Evolutionary conservation across 1,284 basidiomycete genomes (phyloP).

Genomic region (Gymnopus androsaceus): DNA sequence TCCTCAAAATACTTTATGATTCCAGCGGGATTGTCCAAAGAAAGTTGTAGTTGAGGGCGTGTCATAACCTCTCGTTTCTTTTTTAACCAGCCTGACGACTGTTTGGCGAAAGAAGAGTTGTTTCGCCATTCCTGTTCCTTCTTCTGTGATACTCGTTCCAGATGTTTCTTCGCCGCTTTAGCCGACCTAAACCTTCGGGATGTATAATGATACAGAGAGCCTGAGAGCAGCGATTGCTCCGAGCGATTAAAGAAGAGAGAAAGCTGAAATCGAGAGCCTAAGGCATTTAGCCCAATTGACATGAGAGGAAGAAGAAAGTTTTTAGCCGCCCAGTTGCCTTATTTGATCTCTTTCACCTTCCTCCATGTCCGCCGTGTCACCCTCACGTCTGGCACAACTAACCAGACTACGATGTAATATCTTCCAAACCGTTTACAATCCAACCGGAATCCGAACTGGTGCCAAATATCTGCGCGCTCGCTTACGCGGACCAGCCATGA

Average conservation of each 20-base stretch:
- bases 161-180: neutral
- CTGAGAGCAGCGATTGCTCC: neutral
- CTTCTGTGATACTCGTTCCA: neutral
- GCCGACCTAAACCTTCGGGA: neutral
- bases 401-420: slow-evolving; percentile 65
- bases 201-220: neutral
- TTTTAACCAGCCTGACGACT: neutral
- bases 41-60: neutral
- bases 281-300: slow-evolving; percentile 4
- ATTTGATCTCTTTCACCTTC: neutral
- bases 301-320: slow-evolving; percentile 2
- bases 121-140: neutral
- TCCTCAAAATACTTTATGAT: slow-evolving; percentile 30
- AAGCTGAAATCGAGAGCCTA: neutral
- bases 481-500: slow-evolving; percentile 77
- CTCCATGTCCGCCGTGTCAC: slow-evolving; percentile 35
- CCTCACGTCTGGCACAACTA: slow-evolving; percentile 54
- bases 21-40: slow-evolving; percentile 16
- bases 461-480: slow-evolving; percentile 81
- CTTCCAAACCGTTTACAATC: slow-evolving; percentile 87
- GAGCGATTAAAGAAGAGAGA: neutral
- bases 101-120: neutral
- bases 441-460: slow-evolving; percentile 73
- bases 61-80: neutral
- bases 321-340: neutral